A percentile compares a stretch with the other conserved stretches of the same genome.
Evolutionary conservation across 805 yeast genomes (phyloP).

Genomic region (Ogataea philodendri): DNA sequence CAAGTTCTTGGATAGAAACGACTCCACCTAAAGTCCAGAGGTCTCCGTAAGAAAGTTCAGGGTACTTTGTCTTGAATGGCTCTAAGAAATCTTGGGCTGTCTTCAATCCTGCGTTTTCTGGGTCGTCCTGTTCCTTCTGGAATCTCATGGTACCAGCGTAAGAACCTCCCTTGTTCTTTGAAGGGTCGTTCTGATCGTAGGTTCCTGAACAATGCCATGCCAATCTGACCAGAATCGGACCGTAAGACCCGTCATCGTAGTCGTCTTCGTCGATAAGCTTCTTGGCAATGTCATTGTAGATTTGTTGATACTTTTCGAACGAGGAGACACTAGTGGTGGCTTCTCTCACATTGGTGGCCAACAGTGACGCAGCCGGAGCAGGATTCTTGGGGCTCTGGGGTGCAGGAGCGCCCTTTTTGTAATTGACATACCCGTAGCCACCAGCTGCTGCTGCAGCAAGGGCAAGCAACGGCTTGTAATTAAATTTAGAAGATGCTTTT

Average conservation of each 20-base stretch:
- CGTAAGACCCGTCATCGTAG: conserved; percentile 61
- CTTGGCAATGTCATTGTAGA: conserved; percentile 71
- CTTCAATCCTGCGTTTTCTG: conserved; percentile 49
- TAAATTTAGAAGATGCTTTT: conserved; percentile 1
- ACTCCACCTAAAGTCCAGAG: conserved; percentile 74
- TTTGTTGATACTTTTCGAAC: conserved; percentile 56
- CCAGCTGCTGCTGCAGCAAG: conserved; percentile 27
- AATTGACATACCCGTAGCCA: conserved; percentile 24
- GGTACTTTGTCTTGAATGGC: conserved; percentile 53
- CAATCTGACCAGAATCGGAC: conserved; percentile 45
- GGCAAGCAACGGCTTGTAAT: conserved; percentile 2
- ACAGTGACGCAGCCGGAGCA: conserved; percentile 33
- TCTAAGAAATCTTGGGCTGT: conserved; percentile 55
- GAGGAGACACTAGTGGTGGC: conserved; percentile 34
- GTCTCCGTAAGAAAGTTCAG: conserved; percentile 64
- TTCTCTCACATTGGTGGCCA: conserved; percentile 31
- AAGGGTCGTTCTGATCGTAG: conserved; percentile 39
- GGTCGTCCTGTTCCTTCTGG: conserved; percentile 49
- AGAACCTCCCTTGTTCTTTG: conserved; percentile 45
- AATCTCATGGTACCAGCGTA: conserved; percentile 56
- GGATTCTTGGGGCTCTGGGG: conserved; percentile 14
- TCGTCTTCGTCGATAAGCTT: conserved; percentile 54
- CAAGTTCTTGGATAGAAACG: conserved; percentile 58
- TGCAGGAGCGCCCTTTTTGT: conserved; percentile 16
- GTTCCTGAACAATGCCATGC: conserved; percentile 54